Percentiles rank a stretch among this genome's conserved stretches.
phyloP scores from a whole-genome alignment of 2,329 filamentous ascomycete genomes.

The Monilinia aucupariae region DNA sequence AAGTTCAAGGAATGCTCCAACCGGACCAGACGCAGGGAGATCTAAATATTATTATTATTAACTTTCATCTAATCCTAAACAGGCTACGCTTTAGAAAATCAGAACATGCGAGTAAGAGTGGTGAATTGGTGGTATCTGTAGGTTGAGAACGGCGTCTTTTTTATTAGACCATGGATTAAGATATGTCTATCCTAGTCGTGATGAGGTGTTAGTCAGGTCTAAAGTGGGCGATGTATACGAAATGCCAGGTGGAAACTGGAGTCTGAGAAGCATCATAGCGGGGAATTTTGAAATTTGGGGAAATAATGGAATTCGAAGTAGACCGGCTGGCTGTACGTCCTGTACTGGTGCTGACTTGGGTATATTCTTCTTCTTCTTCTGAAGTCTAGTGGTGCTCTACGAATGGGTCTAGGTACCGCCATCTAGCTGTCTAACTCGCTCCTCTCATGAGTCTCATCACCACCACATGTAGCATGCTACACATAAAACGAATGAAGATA shows the following conservation, averaged over 20 bases:
- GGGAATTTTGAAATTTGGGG: not conserved
- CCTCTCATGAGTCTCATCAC: no score
- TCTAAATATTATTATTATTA: constrained; percentile 1
- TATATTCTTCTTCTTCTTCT: no score
- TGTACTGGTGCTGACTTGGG: no score
- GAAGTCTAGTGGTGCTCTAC: no score
- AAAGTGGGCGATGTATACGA: not conserved
- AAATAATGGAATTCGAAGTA: no score
- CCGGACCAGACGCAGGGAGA: constrained; percentile 11
- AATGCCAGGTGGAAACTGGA: no score
- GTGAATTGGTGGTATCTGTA: constrained; percentile 2
- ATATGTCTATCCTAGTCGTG: not conserved
- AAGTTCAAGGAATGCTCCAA: constrained; percentile 9
- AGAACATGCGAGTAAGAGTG: not conserved
- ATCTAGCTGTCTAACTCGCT: no score
- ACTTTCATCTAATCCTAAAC: constrained; percentile 8
- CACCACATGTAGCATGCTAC: no score
- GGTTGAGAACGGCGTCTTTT: not conserved
- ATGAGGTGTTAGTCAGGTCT: not conserved
- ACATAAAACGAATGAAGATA: no score
- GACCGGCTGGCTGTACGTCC: no score
- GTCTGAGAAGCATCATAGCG: not conserved
- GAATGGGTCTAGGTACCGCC: no score
- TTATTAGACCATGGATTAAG: not conserved
- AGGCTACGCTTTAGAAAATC: constrained; percentile 2